A percentile compares a stretch with the other conserved stretches of the same genome.
phyloP scores from a whole-genome alignment of 306 rosid species.

The Pterocarpus macrocarpus region DNA sequence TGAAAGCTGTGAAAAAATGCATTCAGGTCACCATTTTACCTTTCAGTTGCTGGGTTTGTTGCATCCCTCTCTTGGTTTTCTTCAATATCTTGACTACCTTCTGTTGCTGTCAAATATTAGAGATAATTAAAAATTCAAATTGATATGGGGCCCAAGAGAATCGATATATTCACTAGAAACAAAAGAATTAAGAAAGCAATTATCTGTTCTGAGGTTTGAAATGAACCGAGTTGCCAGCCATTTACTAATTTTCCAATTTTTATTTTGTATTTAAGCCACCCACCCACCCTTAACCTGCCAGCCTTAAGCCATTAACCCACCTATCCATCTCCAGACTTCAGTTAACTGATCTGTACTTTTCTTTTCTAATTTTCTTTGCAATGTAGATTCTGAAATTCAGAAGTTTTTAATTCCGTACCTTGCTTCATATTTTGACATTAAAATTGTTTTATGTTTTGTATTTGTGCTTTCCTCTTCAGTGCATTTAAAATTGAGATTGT shows the following conservation, averaged over 20 bases:
- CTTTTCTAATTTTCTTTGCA: background rate
- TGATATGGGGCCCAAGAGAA: background rate
- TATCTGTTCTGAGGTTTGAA: conserved; percentile 10
- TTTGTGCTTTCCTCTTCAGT: too few species aligned
- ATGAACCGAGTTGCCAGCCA: conserved; percentile 8
- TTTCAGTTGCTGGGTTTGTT: conserved; percentile 56
- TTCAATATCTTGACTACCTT: conserved; percentile 45
- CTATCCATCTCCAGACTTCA: too few species aligned
- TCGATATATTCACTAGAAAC: background rate
- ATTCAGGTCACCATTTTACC: conserved; percentile 55
- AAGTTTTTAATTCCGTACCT: background rate
- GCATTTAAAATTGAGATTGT: background rate
- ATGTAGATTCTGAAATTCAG: background rate
- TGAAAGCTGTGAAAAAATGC: background rate
- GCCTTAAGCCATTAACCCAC: too few species aligned
- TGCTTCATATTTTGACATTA: too few species aligned
- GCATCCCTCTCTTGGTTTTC: conserved; percentile 57
- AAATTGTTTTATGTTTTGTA: too few species aligned
- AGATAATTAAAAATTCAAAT: conserved; percentile 31
- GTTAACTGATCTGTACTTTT: background rate
- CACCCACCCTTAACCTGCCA: background rate
- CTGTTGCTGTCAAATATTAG: conserved; percentile 52
- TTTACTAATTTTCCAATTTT: background rate
- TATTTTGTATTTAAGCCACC: background rate
- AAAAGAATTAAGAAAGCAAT: conserved; percentile 12